Evolutionary conservation across 306 rosid genomes (phyloP).

Genomic region (Lathyrus oleraceus): DNA sequence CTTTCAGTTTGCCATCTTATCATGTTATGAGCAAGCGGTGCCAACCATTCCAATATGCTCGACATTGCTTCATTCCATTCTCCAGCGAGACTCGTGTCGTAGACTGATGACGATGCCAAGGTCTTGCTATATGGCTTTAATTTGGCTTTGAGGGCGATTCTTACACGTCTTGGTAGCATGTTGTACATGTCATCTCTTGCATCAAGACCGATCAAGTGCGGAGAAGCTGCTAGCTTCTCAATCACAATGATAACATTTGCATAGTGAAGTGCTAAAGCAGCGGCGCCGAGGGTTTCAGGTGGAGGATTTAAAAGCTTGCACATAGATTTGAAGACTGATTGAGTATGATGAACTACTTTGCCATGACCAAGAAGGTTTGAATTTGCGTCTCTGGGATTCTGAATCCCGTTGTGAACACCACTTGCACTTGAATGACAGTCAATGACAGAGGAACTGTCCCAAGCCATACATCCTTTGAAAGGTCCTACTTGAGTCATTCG

Average conservation of each 20-base stretch:
- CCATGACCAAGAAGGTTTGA: constrained; percentile 42
- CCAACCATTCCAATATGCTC: constrained; percentile 88
- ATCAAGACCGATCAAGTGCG: constrained; percentile 90
- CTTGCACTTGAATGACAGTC: constrained; percentile 56
- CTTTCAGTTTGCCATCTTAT: constrained; percentile 98
- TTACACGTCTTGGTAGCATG: constrained; percentile 82
- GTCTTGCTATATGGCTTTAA: constrained; percentile 72
- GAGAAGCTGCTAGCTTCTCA: constrained; percentile 91
- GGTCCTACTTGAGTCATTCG: constrained; percentile 94
- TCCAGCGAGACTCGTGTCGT: constrained; percentile 70
- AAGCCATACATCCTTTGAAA: constrained; percentile 75
- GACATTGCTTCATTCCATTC: constrained; percentile 91
- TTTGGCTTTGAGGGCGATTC: constrained; percentile 67
- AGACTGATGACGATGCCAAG: constrained; percentile 54
- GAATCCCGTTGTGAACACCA: constrained; percentile 50
- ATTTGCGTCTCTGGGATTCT: constrained; percentile 41
- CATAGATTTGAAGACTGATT: constrained; percentile 52
- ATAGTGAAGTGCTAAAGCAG: constrained; percentile 89
- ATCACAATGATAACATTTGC: constrained; percentile 89
- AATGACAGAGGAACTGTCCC: constrained; percentile 50
- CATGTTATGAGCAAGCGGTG: constrained; percentile 96
- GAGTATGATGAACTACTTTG: constrained; percentile 42
- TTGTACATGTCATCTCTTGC: constrained; percentile 96
- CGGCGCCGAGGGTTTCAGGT: constrained; percentile 80
- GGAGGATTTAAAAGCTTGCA: constrained; percentile 73